Evolutionary conservation across 2,329 filamentous ascomycete genomes (phyloP), one percentile per base, ranked within the genome.

Genomic region (Aspergillus aculeatus): DNA sequence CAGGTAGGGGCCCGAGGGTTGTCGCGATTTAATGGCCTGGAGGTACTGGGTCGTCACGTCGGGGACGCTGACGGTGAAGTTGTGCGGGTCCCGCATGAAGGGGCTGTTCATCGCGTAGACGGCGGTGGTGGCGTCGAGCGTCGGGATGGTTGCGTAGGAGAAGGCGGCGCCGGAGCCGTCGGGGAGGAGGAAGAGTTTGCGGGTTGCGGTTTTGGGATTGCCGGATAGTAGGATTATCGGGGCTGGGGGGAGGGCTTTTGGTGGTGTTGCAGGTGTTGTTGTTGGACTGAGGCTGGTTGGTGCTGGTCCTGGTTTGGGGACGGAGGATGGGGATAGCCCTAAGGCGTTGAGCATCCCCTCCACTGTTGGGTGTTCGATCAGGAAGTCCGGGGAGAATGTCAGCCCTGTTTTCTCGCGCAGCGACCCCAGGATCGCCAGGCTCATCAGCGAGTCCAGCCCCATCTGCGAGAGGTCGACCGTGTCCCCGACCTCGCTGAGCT

Each of bases 1-100:
- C 47, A 82, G 81, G 73, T 90, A 91, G 0, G 88, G 86, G 0
- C 79, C 78, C 9, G 72, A 70, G 2, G 80, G 77, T 62, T 83
- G 78, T 19, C 78, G 73, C 14, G 76, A 76, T 3, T 73, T 76
- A 38, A 83, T 75, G 59, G 81, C 80, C 5, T 62, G 65, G 24
- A 80, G 56, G 54, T 77, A 82, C 9, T 66, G 67, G 9, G 61
- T 59, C 2, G 73, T 71, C 2, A 80, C 60, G 29, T 73, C 70
- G 6, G 71, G 66, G 21, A 81, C 63, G 24, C 65, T 69, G 60
- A 67, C 70, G 9, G 69, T 74, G 47, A 47, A 55, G 65, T 72
- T 77, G 16, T 61, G 35, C 2, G 72, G 67, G 2, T 55, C 66
- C 38, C 68, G 72, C 66, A 77, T 68, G 65, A 70, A 80, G 4